Conservation (phyloP, 2,329 filamentous ascomycete genomes). For the Arachnomyces sp. region DNA sequence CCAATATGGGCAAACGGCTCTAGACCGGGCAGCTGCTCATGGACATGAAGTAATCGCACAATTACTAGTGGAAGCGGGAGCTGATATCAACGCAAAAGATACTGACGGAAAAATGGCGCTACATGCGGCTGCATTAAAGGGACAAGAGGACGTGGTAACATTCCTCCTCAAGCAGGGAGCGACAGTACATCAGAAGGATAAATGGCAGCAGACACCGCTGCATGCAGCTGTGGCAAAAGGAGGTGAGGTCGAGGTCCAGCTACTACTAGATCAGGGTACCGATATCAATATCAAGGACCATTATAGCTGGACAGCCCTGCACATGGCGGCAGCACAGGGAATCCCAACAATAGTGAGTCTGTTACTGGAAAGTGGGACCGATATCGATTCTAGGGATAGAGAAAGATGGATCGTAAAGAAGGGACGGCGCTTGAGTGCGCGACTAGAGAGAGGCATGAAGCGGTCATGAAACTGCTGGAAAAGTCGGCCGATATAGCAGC, state of each 20-base stretch:
- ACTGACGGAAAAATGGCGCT: constrained; percentile 7
- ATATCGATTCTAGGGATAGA: too few relatives aligned
- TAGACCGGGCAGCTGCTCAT: constrained; percentile 13
- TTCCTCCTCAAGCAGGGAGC: too few relatives aligned
- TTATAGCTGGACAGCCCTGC: constrained; percentile 7
- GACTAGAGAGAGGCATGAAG: too few relatives aligned
- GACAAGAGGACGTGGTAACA: too few relatives aligned
- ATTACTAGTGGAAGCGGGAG: constrained; percentile 11
- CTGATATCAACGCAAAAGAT: constrained; percentile 12
- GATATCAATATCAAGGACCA: constrained; percentile 6
- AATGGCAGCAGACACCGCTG: too few relatives aligned
- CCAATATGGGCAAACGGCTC: constrained; percentile 10
- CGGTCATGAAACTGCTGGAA: constrained; percentile 1
- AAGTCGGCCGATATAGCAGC: background rate
- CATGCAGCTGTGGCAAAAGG: too few relatives aligned
- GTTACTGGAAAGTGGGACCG: too few relatives aligned
- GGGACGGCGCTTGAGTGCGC: too few relatives aligned
- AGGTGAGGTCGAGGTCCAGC: too few relatives aligned
- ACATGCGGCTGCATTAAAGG: constrained; percentile 6
- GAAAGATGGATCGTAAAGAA: too few relatives aligned
- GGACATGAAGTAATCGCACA: constrained; percentile 11
- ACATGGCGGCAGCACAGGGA: constrained; percentile 6
- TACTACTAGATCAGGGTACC: constrained; percentile 1
- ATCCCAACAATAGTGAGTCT: too few relatives aligned
- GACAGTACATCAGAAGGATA: too few relatives aligned